phyloP scores from a whole-genome alignment of 176 grass and related monocot genomes.

The Chrysopogon serrulatus region DNA sequence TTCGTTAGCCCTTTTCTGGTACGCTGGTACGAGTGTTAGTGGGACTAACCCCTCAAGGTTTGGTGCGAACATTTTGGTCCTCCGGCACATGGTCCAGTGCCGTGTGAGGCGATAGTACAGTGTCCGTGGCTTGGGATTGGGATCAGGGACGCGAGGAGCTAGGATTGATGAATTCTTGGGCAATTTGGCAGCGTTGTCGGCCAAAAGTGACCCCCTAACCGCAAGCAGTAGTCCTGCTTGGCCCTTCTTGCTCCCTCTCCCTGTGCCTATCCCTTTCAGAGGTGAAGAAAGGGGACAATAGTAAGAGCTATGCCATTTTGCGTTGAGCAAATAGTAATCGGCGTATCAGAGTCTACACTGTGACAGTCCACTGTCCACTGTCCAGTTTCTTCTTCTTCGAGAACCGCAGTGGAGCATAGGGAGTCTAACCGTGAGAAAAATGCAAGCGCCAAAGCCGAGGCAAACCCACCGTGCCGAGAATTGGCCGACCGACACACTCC shows the following conservation, averaged over 20 bases:
- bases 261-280: background rate
- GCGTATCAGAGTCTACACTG: background rate
- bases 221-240: slow-evolving; percentile 12
- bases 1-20: background rate
- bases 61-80: slow-evolving; percentile 18
- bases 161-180: slow-evolving; percentile 7
- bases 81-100: background rate
- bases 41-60: background rate
- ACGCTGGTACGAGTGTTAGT: background rate
- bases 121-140: background rate
- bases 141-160: background rate
- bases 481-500: background rate
- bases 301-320: background rate
- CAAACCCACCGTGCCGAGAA: background rate
- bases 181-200: slow-evolving; percentile 38
- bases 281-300: background rate
- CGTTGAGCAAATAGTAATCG: background rate
- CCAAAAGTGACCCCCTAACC: slow-evolving; percentile 61
- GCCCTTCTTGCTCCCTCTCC: background rate
- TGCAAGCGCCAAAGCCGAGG: background rate
- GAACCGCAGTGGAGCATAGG: background rate
- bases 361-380: no score
- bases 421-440: background rate
- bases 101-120: background rate
- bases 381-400: background rate